Conservation (phyloP, 2,329 filamentous ascomycete species). For the Alternaria arborescens region DNA sequence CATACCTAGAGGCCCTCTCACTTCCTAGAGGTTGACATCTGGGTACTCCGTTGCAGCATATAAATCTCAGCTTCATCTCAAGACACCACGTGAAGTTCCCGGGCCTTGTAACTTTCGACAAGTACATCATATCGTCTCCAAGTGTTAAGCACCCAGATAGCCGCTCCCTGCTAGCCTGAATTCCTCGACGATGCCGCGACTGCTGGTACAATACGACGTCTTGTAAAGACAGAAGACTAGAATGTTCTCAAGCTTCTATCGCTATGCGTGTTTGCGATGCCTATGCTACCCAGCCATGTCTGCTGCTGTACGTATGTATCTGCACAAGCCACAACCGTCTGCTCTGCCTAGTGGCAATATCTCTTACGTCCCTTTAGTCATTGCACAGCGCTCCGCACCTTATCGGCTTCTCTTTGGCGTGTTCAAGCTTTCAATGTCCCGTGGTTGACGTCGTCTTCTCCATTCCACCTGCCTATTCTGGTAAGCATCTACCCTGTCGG, state of each 20-base stretch:
- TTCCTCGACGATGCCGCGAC: neutral
- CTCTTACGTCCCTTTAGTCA: neutral
- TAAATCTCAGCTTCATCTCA: neutral
- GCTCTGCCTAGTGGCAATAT: neutral
- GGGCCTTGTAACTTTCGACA: neutral
- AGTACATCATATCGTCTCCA: neutral
- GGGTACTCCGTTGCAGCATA: neutral
- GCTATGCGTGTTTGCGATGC: neutral
- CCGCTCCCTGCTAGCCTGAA: neutral
- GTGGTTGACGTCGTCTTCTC: constrained; percentile 7
- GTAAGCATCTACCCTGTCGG: constrained; percentile 35
- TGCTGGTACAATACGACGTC: neutral
- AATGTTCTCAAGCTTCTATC: neutral
- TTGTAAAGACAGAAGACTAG: neutral
- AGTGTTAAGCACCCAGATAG: neutral
- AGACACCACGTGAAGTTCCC: neutral
- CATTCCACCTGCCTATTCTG: constrained; percentile 37
- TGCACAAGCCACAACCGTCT: neutral
- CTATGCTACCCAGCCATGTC: neutral
- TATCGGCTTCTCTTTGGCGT: neutral
- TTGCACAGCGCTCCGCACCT: neutral
- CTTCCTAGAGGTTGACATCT: neutral
- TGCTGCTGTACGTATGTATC: neutral
- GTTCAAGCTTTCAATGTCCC: neutral
- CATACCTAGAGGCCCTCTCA: neutral